Evolutionary conservation across 352 stramenopile genomes (phyloP), one percentile per base, ranked within the genome.

Genomic region (Elongisporangium senticosum): DNA sequence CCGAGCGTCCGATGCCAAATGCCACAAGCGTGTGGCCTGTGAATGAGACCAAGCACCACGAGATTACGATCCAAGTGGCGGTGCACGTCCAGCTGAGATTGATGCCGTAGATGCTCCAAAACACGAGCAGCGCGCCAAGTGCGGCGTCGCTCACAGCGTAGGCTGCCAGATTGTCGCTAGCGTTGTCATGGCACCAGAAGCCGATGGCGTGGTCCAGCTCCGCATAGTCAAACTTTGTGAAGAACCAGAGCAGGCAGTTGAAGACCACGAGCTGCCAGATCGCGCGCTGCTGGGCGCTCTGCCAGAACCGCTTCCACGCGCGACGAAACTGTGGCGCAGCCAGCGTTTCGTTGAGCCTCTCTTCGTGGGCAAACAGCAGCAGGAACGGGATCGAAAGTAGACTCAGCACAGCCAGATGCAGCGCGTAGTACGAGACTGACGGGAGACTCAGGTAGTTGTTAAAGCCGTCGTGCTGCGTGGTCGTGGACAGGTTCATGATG

Each of bases 251-350:
- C 47, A 73, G 51, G 54, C 63, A 70, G 61, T 77, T 77, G 62
- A 79, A 69, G 6, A 71, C 63, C 7, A 81, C 55, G 40, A 84
- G 64, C 52, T 81, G 63, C 64, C 71, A 84, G 19, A 84, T 66
- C n/a, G 72, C 74, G 19, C 68, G 61, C 26, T 76, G 77, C 56
- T 90, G 82, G 4, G 76, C 47, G 7, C 92, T 74, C 49, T 62
- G 69, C 80, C 79, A 93, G 64, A 90, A 64, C 33, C 61, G 59
- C 1, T 47, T 59, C 10, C 61, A 59, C 13, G 65, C 70, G 22
- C 59, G 49, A 5, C 52, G n/a, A 7, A 74, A 59, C 15, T 56
- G 54, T 1, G 43, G 43, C 3, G 50, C 49, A 23, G 40, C 13
- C 0, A 51, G 48, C 10, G 26, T 15, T 15, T 19, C 28, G 4